A percentile compares a stretch with the other conserved stretches of the same genome.
phyloP scores from a whole-genome alignment of 768 basidiomycete genomes.

The Jaapia argillacea region DNA sequence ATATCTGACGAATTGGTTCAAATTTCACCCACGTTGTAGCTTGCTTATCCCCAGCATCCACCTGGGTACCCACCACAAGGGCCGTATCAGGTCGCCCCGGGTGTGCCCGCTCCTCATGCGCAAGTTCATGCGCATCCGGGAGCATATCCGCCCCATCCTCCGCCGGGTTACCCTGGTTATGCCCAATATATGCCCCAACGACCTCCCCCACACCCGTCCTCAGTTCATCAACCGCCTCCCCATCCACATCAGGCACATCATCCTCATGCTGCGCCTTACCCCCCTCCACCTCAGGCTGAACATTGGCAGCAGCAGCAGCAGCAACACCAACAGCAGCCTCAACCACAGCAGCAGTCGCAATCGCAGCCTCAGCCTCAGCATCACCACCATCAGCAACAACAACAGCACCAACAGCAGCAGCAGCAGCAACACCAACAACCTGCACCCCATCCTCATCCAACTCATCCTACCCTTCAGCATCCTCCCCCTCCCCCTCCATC shows the following conservation, averaged over 20 bases:
- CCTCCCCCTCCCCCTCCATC: constrained; percentile 11
- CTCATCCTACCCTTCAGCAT: constrained; percentile 10
- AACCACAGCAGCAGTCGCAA: constrained; percentile 2
- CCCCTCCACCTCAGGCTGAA: constrained; percentile 9
- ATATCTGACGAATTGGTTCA: background rate
- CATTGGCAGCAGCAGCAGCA: constrained; percentile 21
- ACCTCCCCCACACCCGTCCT: constrained; percentile 26
- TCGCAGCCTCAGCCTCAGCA: constrained; percentile 9
- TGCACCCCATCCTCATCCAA: constrained; percentile 14
- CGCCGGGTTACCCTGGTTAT: constrained; percentile 5
- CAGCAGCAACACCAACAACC: constrained; percentile 11
- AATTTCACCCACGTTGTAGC: constrained; percentile 2
- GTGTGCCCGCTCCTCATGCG: constrained; percentile 15
- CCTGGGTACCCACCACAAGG: constrained; percentile 1
- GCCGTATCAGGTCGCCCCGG: constrained; percentile 16
- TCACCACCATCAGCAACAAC: constrained; percentile 14
- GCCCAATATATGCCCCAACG: constrained; percentile 17
- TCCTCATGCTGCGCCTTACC: constrained; percentile 9
- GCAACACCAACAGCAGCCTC: constrained; percentile 4
- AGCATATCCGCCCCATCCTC: constrained; percentile 33
- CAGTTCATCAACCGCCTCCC: constrained; percentile 12
- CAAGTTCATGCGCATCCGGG: constrained; percentile 15
- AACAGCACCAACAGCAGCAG: constrained; percentile 13
- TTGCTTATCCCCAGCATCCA: constrained; percentile 2
- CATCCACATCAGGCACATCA: constrained; percentile 23